These are phyloP conservation scores for Trapa incisa DNA, from an alignment of 345 rosid species.

Conservation along the genomic window DNA sequence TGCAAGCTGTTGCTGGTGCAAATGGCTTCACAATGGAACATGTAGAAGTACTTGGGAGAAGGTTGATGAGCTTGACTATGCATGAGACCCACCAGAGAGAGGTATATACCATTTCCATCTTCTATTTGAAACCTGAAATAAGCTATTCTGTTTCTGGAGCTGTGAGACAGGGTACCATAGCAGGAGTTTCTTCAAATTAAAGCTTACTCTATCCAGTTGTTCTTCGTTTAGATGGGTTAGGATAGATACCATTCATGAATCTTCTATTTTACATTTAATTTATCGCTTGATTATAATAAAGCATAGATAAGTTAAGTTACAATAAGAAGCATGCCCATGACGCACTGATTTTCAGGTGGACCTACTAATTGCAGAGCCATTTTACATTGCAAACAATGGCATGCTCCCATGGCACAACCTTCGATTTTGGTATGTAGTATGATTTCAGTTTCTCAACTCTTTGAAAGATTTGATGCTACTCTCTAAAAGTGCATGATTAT, in stretches of 20 bases:
- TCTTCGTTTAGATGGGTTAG: background rate
- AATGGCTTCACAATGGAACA: slow-evolving; percentile 48
- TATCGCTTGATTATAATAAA: background rate
- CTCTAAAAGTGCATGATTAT: background rate
- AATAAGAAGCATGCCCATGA: background rate
- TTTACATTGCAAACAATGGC: slow-evolving; percentile 59
- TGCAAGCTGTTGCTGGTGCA: slow-evolving; percentile 48
- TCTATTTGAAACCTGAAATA: background rate
- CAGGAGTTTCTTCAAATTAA: background rate
- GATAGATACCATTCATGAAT: background rate
- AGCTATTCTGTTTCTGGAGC: background rate
- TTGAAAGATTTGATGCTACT: background rate
- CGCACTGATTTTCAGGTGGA: slow-evolving; percentile 42
- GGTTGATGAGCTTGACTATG: slow-evolving; percentile 30
- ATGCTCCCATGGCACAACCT: slow-evolving; percentile 89
- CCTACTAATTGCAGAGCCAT: slow-evolving; percentile 76
- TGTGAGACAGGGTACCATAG: background rate
- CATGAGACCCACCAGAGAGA: slow-evolving; percentile 33
- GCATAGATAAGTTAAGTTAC: background rate
- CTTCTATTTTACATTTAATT: background rate
- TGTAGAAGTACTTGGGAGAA: slow-evolving; percentile 35
- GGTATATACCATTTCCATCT: slow-evolving; percentile 22
- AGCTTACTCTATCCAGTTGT: background rate
- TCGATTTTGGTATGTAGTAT: slow-evolving; percentile 63
- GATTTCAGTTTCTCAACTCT: slow-evolving; percentile 3